Percentiles rank a stretch among this genome's conserved stretches.
These are phyloP conservation scores for Eucalyptus lansdowneana DNA, from an alignment of 345 rosid genomes.

Conservation along the genomic window DNA sequence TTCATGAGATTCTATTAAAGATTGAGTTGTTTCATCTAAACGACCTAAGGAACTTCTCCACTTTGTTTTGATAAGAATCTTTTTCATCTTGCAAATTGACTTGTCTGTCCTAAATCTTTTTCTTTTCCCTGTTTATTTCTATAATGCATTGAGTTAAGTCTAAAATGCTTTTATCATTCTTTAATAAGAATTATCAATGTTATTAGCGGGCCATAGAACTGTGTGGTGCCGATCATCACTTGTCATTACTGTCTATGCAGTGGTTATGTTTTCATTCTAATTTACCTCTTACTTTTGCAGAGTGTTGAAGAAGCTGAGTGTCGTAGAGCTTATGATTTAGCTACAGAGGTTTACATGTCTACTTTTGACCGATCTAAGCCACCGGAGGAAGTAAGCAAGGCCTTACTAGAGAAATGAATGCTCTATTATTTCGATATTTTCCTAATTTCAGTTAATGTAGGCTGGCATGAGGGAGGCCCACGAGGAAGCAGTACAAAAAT, in stretches of 20 bases:
- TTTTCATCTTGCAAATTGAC: neutral
- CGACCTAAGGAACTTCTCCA: neutral
- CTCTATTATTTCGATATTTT: neutral
- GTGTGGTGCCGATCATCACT: neutral
- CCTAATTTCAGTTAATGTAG: slow-evolving; percentile 30
- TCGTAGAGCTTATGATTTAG: slow-evolving; percentile 81
- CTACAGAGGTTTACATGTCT: slow-evolving; percentile 56
- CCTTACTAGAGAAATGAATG: neutral
- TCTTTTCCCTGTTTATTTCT: neutral
- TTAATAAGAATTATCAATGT: neutral
- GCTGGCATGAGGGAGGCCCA: slow-evolving; percentile 77
- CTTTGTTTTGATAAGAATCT: neutral
- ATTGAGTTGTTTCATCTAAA: neutral
- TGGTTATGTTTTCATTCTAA: neutral
- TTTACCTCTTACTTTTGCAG: slow-evolving; percentile 15
- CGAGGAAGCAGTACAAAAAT: slow-evolving; percentile 73
- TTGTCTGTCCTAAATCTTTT: neutral
- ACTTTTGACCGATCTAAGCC: slow-evolving; percentile 63
- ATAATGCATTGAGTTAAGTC: neutral
- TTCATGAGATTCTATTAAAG: neutral
- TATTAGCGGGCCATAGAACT: neutral
- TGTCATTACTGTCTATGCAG: neutral
- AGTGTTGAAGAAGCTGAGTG: slow-evolving; percentile 99
- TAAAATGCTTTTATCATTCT: neutral
- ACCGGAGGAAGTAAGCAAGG: slow-evolving; percentile 69